These are phyloP conservation scores for Leptoxyphium fumago DNA, from an alignment of 2,329 filamentous ascomycete genomes.

Conservation along the genomic window DNA sequence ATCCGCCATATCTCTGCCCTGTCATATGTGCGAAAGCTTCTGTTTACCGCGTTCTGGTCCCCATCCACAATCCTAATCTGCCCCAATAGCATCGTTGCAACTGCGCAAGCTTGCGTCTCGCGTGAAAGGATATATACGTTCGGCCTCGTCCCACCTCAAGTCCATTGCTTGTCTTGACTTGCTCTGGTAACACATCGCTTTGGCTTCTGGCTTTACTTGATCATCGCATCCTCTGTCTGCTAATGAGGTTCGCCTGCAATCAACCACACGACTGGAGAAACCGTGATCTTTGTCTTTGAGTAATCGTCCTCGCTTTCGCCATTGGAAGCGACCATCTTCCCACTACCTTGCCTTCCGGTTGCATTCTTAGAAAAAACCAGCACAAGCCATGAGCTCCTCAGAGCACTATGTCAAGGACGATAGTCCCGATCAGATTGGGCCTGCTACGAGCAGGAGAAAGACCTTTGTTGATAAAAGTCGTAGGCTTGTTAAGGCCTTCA, in stretches of 20 bases:
- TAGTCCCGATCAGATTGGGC: constrained; percentile 31
- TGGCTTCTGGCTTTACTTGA: too few species aligned
- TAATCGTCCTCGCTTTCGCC: not conserved
- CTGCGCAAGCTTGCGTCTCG: too few species aligned
- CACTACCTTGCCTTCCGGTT: not conserved
- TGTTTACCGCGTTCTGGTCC: too few species aligned
- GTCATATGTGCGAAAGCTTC: too few species aligned
- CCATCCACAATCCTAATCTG: too few species aligned
- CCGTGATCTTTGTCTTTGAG: not conserved
- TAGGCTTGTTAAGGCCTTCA: constrained; percentile 30
- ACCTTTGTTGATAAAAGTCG: constrained; percentile 27
- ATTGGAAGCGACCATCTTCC: not conserved
- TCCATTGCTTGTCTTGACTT: too few species aligned
- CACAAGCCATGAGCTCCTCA: not conserved
- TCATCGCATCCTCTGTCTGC: not conserved
- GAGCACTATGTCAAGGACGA: constrained; percentile 21
- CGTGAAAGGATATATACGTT: too few species aligned
- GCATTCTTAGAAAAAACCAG: not conserved
- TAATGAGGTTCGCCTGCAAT: constrained; percentile 11
- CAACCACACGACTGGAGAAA: constrained; percentile 15
- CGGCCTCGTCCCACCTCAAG: too few species aligned
- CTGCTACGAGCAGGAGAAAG: constrained; percentile 25
- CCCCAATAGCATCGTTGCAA: too few species aligned
- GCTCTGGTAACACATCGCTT: too few species aligned
- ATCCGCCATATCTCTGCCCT: too few species aligned